Base-by-base conservation (phyloP, 306 rosid genomes). In the Astragalus membranaceus region DNA sequence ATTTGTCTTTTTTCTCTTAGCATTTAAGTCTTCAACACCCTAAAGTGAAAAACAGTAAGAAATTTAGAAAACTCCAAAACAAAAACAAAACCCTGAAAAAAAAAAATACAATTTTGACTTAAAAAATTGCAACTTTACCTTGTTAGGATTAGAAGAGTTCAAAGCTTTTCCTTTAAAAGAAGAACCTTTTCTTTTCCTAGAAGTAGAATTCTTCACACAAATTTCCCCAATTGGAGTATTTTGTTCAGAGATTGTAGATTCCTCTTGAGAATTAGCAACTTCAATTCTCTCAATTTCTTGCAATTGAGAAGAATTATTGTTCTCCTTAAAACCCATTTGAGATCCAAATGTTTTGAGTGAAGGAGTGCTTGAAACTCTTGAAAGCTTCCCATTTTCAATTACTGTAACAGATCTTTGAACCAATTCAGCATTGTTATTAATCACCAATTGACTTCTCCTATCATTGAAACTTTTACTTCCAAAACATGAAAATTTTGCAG, bases 401-500 rank as follows among this genome's bases (percentile, higher is more conserved):
- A 59, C 57, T 17, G 72, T 53, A 4, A 59, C 39, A 75, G 90
- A 83, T 80, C 90, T 79, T 46, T 13, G 73, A 16, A 47, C 14
- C 6, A 82, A 69, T 7, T 83, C 96, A 54, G 66, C 81, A 75
- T 72, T 69, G 67, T 72, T 88, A 58, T 72, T 88, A 62, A 46
- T 39, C 11, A 78, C 85, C 10, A 84, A 52, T 33, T 82, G 88
- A 50, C 13, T 56, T 8, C 77, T 78, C 36, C 95, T 81, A 6
- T 81, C 89, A 67, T 88, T 88, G 77, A 89, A 89, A 74, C 95
- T 94, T 77, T 85, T 80, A 72, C 95, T 94, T 0, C 99, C 99
- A 64, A 94, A 94, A 75, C 96, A 89, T 14, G 99, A 91, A 64
- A 94, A 86, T 74, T 87, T 87, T 5, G 97, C 97, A 13, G 99